A percentile compares a stretch with the other conserved stretches of the same genome.
Conservation (phyloP, 2,329 filamentous ascomycete genomes). For the Colletotrichum spaethianum region DNA sequence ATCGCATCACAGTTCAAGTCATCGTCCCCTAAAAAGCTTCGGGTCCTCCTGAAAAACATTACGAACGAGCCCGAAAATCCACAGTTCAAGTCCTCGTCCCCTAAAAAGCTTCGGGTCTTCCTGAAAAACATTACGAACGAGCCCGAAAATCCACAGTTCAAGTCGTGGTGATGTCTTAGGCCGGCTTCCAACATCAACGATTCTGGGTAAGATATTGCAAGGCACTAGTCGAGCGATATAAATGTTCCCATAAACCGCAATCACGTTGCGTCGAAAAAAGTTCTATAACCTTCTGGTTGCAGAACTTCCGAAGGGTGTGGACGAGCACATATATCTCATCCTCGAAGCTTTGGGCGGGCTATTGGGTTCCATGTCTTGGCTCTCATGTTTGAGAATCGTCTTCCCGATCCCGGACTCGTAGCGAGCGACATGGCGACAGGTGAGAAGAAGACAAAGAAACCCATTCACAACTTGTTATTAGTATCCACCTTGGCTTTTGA, state of each 20-base stretch:
- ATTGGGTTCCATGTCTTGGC: too few relatives aligned
- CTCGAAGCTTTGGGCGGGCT: slow-evolving; percentile 31
- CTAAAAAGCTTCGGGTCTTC: slow-evolving; percentile 47
- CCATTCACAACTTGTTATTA: slow-evolving; percentile 23
- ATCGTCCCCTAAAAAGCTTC: slow-evolving; percentile 38
- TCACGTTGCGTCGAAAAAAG: slow-evolving; percentile 26
- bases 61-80: slow-evolving; percentile 56
- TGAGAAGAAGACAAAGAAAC: not conserved
- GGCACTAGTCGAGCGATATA: slow-evolving; percentile 5
- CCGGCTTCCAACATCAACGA: slow-evolving; percentile 35
- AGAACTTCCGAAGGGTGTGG: slow-evolving; percentile 24
- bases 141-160: slow-evolving; percentile 44
- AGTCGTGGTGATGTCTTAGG: slow-evolving; percentile 42
- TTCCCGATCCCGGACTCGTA: slow-evolving; percentile 22
- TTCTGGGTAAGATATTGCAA: slow-evolving; percentile 11
- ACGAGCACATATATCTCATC: slow-evolving; percentile 30
- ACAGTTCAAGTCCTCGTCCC: slow-evolving; percentile 43
- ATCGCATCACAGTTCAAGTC: slow-evolving; percentile 1
- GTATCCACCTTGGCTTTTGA: not conserved
- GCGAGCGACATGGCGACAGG: not conserved
- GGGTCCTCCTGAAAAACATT: slow-evolving; percentile 53
- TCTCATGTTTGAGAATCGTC: slow-evolving; percentile 21
- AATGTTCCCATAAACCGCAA: slow-evolving; percentile 5
- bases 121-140: slow-evolving; percentile 55
- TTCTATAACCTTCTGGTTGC: not conserved